Evolutionary conservation across 805 yeast species (phyloP).

Genomic region (Candida odintsovae): DNA sequence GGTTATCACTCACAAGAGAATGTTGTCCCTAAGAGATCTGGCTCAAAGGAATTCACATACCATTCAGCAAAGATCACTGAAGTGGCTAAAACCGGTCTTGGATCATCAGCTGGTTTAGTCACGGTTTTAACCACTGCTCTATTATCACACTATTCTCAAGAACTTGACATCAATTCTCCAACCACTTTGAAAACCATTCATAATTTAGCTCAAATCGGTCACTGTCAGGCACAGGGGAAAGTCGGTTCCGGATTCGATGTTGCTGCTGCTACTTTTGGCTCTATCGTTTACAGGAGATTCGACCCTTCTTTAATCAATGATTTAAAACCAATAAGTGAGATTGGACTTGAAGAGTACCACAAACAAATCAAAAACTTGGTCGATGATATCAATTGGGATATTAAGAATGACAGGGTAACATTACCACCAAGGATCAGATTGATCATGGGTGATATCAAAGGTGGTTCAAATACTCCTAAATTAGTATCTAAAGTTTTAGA

Average conservation of each 20-base stretch:
- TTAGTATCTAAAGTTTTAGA: conserved; percentile 67
- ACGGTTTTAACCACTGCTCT: conserved; percentile 73
- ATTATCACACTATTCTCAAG: conserved; percentile 37
- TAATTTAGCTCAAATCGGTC: conserved; percentile 82
- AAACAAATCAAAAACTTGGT: conserved; percentile 30
- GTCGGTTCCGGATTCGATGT: conserved; percentile 97
- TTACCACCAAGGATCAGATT: conserved; percentile 67
- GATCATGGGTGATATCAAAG: conserved; percentile 88
- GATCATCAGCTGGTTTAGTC: conserved; percentile 92
- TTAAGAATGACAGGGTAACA: conserved; percentile 45
- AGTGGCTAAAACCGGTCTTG: conserved; percentile 92
- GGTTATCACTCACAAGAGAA: conserved; percentile 79
- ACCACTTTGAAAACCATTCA: conserved; percentile 45
- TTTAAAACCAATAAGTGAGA: conserved; percentile 27
- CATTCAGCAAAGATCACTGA: conserved; percentile 56
- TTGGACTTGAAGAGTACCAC: conserved; percentile 23
- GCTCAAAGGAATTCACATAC: conserved; percentile 43
- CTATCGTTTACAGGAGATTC: conserved; percentile 77
- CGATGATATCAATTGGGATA: conserved; percentile 52
- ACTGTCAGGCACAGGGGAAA: conserved; percentile 90
- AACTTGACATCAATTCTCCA: conserved; percentile 26
- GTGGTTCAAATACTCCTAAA: conserved; percentile 93
- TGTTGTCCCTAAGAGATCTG: conserved; percentile 31
- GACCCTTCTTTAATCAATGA: conserved; percentile 44
- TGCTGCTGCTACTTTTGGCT: conserved; percentile 91